These are phyloP conservation scores for Musa beccarii DNA, from an alignment of 176 grass and related monocot species.

Conservation along the genomic window DNA sequence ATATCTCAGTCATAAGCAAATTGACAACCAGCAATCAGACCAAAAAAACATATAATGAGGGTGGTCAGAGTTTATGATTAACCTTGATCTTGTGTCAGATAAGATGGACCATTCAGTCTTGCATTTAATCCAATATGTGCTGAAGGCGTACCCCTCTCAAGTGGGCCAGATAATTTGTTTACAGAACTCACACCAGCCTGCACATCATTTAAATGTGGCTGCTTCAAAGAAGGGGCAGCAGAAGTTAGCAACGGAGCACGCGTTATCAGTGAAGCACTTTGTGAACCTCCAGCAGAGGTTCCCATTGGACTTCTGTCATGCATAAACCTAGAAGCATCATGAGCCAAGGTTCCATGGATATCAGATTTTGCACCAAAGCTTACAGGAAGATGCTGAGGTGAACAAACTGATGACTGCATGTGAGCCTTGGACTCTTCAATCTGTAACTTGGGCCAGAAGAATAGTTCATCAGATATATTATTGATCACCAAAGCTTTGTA, in stretches of 20 bases:
- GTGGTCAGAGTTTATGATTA: background rate
- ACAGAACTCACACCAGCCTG: slow-evolving; percentile 31
- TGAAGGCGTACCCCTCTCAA: slow-evolving; percentile 27
- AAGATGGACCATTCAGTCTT: slow-evolving; percentile 36
- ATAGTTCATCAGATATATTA: background rate
- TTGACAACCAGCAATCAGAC: background rate
- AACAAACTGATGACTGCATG: slow-evolving; percentile 34
- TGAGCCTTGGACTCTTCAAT: slow-evolving; percentile 79
- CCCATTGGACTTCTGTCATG: slow-evolving; percentile 12
- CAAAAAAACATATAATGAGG: background rate
- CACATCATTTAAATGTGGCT: slow-evolving; percentile 32
- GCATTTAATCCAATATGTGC: slow-evolving; percentile 37
- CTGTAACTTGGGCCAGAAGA: slow-evolving; percentile 30
- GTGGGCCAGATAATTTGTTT: slow-evolving; percentile 32
- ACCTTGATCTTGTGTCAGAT: slow-evolving; percentile 3
- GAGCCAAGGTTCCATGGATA: slow-evolving; percentile 25
- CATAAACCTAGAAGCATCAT: slow-evolving; percentile 39
- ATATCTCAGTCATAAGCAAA: background rate
- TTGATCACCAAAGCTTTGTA: background rate
- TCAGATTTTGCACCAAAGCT: slow-evolving; percentile 25
- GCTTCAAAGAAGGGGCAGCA: slow-evolving; percentile 35
- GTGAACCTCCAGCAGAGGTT: slow-evolving; percentile 30
- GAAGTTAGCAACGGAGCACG: slow-evolving; percentile 23
- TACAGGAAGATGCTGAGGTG: slow-evolving; percentile 35
- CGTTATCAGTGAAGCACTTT: slow-evolving; percentile 15